Evolutionary conservation across 768 basidiomycete species (phyloP).

Genomic region (Leccinum boreale): DNA sequence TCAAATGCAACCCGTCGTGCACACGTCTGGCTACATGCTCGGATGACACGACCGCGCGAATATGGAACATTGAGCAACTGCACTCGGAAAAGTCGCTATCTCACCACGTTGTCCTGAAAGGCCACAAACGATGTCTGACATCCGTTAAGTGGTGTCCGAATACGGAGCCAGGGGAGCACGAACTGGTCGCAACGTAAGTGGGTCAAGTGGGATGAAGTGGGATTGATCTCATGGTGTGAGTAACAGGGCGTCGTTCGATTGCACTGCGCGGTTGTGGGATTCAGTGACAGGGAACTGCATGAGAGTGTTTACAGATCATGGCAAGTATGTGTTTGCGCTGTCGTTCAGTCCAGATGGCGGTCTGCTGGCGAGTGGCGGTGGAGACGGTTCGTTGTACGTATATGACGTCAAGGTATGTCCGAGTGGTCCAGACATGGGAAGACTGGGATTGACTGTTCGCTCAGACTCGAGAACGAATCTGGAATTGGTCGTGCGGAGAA

Average conservation of each 20-base stretch:
- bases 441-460: slow-evolving; percentile 18
- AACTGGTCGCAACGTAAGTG: slow-evolving; percentile 69
- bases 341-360: slow-evolving; percentile 73
- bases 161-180: slow-evolving; percentile 45
- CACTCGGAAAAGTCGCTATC: slow-evolving; percentile 24
- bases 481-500: slow-evolving; percentile 65
- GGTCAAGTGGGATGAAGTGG: not conserved
- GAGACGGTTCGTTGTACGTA: slow-evolving; percentile 73
- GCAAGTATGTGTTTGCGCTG: slow-evolving; percentile 66
- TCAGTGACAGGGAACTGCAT: slow-evolving; percentile 73
- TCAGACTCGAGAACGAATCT: slow-evolving; percentile 45
- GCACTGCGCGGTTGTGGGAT: slow-evolving; percentile 81
- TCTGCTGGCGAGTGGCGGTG: slow-evolving; percentile 73
- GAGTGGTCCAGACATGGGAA: not conserved
- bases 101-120: slow-evolving; percentile 43
- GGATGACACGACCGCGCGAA: slow-evolving; percentile 73
- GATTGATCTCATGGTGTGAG: slow-evolving; percentile 2
- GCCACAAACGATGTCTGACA: slow-evolving; percentile 65
- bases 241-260: slow-evolving; percentile 74
- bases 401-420: slow-evolving; percentile 66
- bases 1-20: slow-evolving; percentile 62
- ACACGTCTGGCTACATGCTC: slow-evolving; percentile 78
- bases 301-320: slow-evolving; percentile 68
- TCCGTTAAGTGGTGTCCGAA: slow-evolving; percentile 68
- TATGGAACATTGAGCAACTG: slow-evolving; percentile 65